phyloP scores from a whole-genome alignment of 169 alveolate species.

The Cryptosporidium sp. region DNA sequence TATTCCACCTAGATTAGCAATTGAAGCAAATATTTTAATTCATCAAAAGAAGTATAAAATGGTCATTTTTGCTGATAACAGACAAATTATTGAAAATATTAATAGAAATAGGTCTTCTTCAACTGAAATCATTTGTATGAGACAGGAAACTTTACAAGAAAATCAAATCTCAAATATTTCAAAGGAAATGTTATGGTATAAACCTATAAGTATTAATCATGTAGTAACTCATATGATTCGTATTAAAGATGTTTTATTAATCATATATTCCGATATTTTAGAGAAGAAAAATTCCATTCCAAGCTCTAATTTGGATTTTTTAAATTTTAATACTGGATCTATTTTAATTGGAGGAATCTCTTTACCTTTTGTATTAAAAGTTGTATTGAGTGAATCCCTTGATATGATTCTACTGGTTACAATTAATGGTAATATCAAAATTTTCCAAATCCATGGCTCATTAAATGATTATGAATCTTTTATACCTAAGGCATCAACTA shows the following conservation, averaged over 20 bases:
- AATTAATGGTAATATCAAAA: conserved; percentile 21
- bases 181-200: conserved; percentile 57
- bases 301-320: conserved; percentile 28
- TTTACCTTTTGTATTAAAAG: conserved; percentile 49
- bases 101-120: conserved; percentile 24
- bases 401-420: conserved; percentile 45
- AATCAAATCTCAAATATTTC: not conserved
- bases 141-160: conserved; percentile 1
- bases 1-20: conserved; percentile 47
- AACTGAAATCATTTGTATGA: conserved; percentile 57
- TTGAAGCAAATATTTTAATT: conserved; percentile 7
- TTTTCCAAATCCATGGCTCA: conserved; percentile 7
- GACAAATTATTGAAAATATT: conserved; percentile 33
- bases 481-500: not conserved
- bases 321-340: conserved; percentile 35
- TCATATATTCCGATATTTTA: conserved; percentile 15
- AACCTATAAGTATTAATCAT: conserved; percentile 9
- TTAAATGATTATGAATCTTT: not conserved
- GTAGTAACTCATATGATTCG: conserved; percentile 50
- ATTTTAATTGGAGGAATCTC: conserved; percentile 20
- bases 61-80: conserved; percentile 49
- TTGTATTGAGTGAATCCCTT: conserved; percentile 13
- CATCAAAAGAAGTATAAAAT: conserved; percentile 15
- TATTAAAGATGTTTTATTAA: conserved; percentile 21
- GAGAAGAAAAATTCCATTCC: not conserved